These are phyloP conservation scores for Nakataea oryzae DNA, from an alignment of 2,329 filamentous ascomycete genomes.

Conservation along the genomic window DNA sequence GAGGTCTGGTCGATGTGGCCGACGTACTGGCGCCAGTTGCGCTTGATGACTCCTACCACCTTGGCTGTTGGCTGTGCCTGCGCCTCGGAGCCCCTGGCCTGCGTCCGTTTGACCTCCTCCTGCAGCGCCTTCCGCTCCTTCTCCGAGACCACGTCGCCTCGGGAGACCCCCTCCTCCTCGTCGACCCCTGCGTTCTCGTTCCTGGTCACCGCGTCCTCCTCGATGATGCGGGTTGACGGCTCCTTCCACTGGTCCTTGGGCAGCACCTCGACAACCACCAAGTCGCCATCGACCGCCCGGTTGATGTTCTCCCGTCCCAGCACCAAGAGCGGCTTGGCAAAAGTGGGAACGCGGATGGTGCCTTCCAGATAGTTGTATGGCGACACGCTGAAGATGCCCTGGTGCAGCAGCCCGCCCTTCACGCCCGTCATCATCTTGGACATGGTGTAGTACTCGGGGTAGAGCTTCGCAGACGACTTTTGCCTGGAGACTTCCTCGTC, in stretches of 20 bases:
- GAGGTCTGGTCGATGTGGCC: conserved; percentile 88
- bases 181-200: conserved; percentile 84
- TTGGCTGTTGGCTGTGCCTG: conserved; percentile 81
- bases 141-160: conserved; percentile 70
- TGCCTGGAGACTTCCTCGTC: conserved; percentile 55
- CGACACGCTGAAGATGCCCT: conserved; percentile 92
- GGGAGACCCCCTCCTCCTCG: conserved; percentile 63
- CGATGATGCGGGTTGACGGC: conserved; percentile 89
- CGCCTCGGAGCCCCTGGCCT: conserved; percentile 66
- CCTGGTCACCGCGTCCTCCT: conserved; percentile 83
- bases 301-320: conserved; percentile 95
- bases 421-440: conserved; percentile 93
- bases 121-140: conserved; percentile 79
- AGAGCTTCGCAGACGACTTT: conserved; percentile 60
- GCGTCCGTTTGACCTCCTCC: conserved; percentile 80
- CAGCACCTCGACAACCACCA: conserved; percentile 86
- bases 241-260: conserved; percentile 96
- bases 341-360: conserved; percentile 79
- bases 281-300: conserved; percentile 79
- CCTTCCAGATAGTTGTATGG: conserved; percentile 97
- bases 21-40: conserved; percentile 97
- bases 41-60: conserved; percentile 85
- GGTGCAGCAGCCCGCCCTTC: conserved; percentile 79
- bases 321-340: conserved; percentile 79
- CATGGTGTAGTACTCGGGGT: conserved; percentile 79